Evolutionary conservation across 768 basidiomycete species (phyloP).

Genomic region (Mycena pura): DNA sequence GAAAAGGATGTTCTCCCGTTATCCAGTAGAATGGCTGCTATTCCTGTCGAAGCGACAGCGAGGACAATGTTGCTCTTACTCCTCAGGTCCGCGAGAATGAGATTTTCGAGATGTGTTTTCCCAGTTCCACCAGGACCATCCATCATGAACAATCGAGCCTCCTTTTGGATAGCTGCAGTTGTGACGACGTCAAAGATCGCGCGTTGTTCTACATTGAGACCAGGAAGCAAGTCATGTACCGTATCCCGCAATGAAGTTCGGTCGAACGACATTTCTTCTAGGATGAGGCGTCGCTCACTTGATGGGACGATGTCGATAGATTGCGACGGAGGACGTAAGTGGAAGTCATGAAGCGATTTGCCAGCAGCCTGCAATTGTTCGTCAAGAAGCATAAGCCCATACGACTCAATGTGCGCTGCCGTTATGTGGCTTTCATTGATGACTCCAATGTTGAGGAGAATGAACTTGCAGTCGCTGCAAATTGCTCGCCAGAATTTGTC

Average conservation of each 20-base stretch:
- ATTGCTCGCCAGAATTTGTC: not conserved
- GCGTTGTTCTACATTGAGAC: slow-evolving; percentile 4
- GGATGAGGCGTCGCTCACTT: not conserved
- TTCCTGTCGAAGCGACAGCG: too few species aligned
- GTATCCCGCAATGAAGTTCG: not conserved
- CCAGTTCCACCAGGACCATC: not conserved
- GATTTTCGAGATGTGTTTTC: too few species aligned
- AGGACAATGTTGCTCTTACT: too few species aligned
- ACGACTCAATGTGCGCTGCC: not conserved
- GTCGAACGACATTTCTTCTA: slow-evolving; percentile 11
- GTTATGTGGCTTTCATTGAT: not conserved
- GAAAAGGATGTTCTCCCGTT: not conserved
- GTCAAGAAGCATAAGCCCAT: not conserved
- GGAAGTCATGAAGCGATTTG: slow-evolving; percentile 24
- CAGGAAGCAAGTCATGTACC: not conserved
- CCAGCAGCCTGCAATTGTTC: not conserved
- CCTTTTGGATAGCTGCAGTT: not conserved
- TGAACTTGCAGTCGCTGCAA: not conserved
- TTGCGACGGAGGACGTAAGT: not conserved
- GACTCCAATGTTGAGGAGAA: not conserved
- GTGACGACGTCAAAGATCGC: not conserved
- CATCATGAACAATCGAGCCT: not conserved
- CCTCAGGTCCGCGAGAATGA: too few species aligned
- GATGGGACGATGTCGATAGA: not conserved
- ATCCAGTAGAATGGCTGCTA: slow-evolving; percentile 32